Evolutionary conservation across 306 rosid species (phyloP), one percentile per base, ranked within the genome.

Genomic region (Acacia melanoxylon): DNA sequence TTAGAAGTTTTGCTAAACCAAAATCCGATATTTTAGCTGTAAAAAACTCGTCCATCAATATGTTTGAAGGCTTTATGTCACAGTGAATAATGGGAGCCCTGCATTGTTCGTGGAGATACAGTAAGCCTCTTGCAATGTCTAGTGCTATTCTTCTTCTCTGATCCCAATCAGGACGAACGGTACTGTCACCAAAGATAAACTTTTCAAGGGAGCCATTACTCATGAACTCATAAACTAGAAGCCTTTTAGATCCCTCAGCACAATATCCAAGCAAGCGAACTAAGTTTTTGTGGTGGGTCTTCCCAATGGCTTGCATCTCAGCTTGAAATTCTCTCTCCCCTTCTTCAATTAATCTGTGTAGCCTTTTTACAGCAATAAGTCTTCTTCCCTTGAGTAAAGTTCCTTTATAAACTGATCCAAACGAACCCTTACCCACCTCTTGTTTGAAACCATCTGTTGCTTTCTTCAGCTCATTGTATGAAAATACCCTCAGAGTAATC

Each of bases 201-300:
- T 86, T 78, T 42, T 67, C 85, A 61, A 86, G 87, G 24, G 89
- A 86, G 20, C 85, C 76, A 14, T 83, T 86, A 61, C 87, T 75
- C 89, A 86, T 83, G 76, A 81, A 86, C 8, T 86, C 89, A 83
- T 83, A 86, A 68, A 86, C 87, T 66, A 86, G n/a, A 80, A 86
- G 89, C 83, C 89, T 83, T 80, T 77, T 83, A 2, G 85, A 61
- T 61, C 83, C 87, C 72, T 86, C 85, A 1, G 41, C 73, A 68
- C 85, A 83, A 70, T 73, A 86, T 0, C 89, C 87, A 1, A 86
- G 54, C 76, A 86, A 74, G 3, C 87, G 80, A 68, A 86, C 89
- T 1, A 86, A 68, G 78, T 86, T 83, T 74, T 75, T 74, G 73
- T 83, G 89, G 72, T 81, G 85, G 29, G 85, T 78, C 68, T 80